Evolutionary conservation across 1,284 basidiomycete genomes (phyloP), one percentile per base, ranked within the genome.

Genomic region (Apiotrichum sp.): DNA sequence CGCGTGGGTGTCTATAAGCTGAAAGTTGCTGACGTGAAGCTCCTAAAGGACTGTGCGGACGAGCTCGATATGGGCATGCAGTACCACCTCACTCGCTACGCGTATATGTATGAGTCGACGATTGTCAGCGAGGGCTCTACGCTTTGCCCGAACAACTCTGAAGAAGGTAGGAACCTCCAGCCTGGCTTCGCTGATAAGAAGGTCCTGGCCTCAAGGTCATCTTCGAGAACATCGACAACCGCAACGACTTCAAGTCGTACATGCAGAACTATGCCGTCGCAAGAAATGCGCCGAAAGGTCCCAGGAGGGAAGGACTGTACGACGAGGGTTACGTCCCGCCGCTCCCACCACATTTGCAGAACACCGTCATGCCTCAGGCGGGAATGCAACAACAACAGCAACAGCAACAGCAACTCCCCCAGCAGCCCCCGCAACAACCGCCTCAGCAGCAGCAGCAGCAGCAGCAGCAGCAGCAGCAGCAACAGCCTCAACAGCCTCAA

Each of bases 21-120:
- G 43, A 33, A 22, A 22, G 22, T 11, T 7, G 52, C 36, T 46
- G 45, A 46, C 35, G 50, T 57, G 7, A 66, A 93, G 90, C 82
- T 88, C n/a, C 80, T 98, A 56, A 98, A 98, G 74, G 93, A 98
- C 72, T 89, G 89, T 64, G 84, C 89, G 10, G 93, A 98, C 67
- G 96, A 98, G 75, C 86, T 98, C 58, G 96, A 99, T 73, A 81
- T 97, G 44, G 96, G 93, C 13, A 90, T 89, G 10, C 95, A 98
- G 75, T 98, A 97, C 74, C 95, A 98, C 75, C 80, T 98, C 44
- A 87, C 90, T 1, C 83, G 93, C 69, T 98, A 96, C 73, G 90
- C 93, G 0, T 97, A 92, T 78, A 78, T 98, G 31, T 96, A 87
- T 69, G 95, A 99, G 77, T 90, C 86, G 65, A 87, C 90, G 11